Evolutionary conservation across 495 filamentous ascomycete species (phyloP).

Genomic region (Podospora pseudocomata): DNA sequence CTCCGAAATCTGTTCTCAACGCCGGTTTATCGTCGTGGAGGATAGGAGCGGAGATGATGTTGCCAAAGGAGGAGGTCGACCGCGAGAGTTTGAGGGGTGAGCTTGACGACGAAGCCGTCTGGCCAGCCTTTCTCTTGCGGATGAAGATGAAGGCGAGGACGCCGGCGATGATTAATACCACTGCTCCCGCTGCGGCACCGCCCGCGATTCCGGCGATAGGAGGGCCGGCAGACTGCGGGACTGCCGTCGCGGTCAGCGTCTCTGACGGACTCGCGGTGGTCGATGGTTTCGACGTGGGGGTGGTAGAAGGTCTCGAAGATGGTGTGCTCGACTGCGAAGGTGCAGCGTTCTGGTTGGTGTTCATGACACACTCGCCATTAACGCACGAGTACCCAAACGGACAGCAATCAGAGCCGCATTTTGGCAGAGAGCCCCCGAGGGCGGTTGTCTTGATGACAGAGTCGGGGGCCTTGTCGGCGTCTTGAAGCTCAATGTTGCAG

Average conservation of each 20-base stretch:
- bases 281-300: slow-evolving; percentile 12
- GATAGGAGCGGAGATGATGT: slow-evolving; percentile 45
- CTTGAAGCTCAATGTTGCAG: slow-evolving; percentile 65
- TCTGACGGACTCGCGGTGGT: slow-evolving; percentile 7
- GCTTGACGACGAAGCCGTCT: slow-evolving; percentile 9
- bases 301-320: slow-evolving; percentile 20
- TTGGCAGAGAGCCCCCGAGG: slow-evolving; percentile 50
- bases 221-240: slow-evolving; percentile 10
- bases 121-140: slow-evolving; percentile 27
- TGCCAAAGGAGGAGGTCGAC: slow-evolving; percentile 45
- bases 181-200: slow-evolving; percentile 26
- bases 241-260: slow-evolving; percentile 1
- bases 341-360: slow-evolving; percentile 36
- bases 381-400: slow-evolving; percentile 76
- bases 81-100: slow-evolving; percentile 37
- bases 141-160: slow-evolving; percentile 32
- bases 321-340: slow-evolving; percentile 25
- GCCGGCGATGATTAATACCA: slow-evolving; percentile 27
- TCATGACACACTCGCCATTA: slow-evolving; percentile 37
- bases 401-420: slow-evolving; percentile 65
- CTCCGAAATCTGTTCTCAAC: slow-evolving; percentile 37
- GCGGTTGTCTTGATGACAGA: slow-evolving; percentile 68
- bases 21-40: slow-evolving; percentile 31
- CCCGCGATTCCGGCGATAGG: slow-evolving; percentile 24
- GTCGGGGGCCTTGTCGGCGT: slow-evolving; percentile 57